phyloP scores from a whole-genome alignment of 1,139 yeast species.

The Yamadazyma siamensis region DNA sequence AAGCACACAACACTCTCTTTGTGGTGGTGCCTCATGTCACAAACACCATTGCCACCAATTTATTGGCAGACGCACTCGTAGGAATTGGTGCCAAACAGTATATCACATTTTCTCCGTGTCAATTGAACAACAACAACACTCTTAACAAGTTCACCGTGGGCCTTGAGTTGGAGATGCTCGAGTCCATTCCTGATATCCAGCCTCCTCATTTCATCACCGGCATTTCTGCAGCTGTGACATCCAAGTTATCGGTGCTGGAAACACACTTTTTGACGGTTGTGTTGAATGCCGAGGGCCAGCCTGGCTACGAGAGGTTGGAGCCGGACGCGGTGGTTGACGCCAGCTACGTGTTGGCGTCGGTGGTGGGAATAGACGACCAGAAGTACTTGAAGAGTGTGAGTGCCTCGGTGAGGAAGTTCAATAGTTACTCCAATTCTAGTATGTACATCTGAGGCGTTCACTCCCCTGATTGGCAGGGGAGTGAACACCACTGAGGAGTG shows the following conservation, averaged over 20 bases:
- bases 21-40: slow-evolving; percentile 32
- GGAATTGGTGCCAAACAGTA: slow-evolving; percentile 17
- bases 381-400: slow-evolving; percentile 26
- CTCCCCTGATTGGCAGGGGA: too few species aligned
- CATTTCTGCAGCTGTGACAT: slow-evolving; percentile 39
- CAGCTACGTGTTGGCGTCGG: slow-evolving; percentile 19
- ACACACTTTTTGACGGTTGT: slow-evolving; percentile 23
- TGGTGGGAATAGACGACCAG: slow-evolving; percentile 13
- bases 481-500: too few species aligned
- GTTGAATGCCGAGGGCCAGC: slow-evolving; percentile 54
- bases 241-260: slow-evolving; percentile 21
- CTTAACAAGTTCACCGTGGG: slow-evolving; percentile 25
- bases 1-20: slow-evolving; percentile 11
- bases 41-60: slow-evolving; percentile 28
- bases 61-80: slow-evolving; percentile 23
- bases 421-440: slow-evolving; percentile 34
- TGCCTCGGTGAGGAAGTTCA: slow-evolving; percentile 30
- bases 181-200: slow-evolving; percentile 29
- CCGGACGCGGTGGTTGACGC: slow-evolving; percentile 36
- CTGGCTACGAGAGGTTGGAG: slow-evolving; percentile 50
- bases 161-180: slow-evolving; percentile 11
- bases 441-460: slow-evolving; percentile 43
- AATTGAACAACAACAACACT: slow-evolving; percentile 28
- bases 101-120: slow-evolving; percentile 35
- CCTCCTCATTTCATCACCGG: slow-evolving; percentile 62